A percentile compares a stretch with the other conserved stretches of the same genome.
These are phyloP conservation scores for Fusarium dimerum DNA, from an alignment of 2,329 filamentous ascomycete species.

Conservation along the genomic window DNA sequence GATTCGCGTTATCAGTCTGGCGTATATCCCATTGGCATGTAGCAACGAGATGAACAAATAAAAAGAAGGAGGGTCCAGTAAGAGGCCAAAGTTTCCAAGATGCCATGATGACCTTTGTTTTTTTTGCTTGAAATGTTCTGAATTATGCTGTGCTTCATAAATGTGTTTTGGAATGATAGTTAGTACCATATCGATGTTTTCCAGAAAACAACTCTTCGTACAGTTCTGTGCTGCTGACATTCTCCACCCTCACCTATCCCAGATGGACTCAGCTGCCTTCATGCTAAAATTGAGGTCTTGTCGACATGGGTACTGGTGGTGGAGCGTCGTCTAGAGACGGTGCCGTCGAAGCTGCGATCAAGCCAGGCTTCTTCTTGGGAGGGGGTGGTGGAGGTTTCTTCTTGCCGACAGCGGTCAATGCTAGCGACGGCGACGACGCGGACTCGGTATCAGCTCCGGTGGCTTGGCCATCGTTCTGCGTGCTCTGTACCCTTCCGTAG, in stretches of 20 bases:
- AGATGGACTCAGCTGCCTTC: neutral
- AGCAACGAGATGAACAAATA: conserved; percentile 25
- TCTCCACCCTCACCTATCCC: conserved; percentile 4
- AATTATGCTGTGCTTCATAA: neutral
- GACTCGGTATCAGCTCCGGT: conserved; percentile 1
- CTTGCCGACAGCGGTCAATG: conserved; percentile 38
- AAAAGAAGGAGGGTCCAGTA: conserved; percentile 4
- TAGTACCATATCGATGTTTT: no score
- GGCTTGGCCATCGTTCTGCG: conserved; percentile 14
- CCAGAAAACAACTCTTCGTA: no score
- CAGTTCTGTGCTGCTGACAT: neutral
- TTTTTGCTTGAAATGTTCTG: neutral
- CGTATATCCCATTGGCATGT: conserved; percentile 19
- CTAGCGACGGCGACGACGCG: conserved; percentile 14
- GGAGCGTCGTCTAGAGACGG: conserved; percentile 37
- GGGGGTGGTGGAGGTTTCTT: conserved; percentile 58
- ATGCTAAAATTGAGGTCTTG: conserved; percentile 47
- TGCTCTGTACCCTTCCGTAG: conserved; percentile 19
- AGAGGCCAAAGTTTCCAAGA: neutral
- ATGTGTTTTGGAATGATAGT: neutral
- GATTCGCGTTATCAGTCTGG: conserved; percentile 24
- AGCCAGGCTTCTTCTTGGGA: conserved; percentile 52
- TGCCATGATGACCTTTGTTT: neutral
- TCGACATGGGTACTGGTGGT: conserved; percentile 55
- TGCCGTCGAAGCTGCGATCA: conserved; percentile 24